Evolutionary conservation across 805 yeast genomes (phyloP).

Genomic region (Peterozyma toletana): DNA sequence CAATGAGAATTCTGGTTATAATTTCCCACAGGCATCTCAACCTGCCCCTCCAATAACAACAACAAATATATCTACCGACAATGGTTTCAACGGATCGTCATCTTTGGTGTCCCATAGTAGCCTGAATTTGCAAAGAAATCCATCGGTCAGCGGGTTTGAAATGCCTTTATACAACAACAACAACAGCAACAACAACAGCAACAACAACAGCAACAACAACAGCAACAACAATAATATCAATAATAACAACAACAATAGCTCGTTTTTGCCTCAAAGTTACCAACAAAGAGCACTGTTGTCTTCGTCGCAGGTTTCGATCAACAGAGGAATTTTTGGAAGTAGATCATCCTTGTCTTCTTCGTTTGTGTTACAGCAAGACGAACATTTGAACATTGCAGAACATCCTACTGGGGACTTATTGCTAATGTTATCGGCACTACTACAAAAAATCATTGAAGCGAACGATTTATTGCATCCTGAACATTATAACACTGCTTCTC

Average conservation of each 20-base stretch:
- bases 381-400: conserved; percentile 68
- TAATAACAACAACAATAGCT: neutral
- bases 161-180: conserved; percentile 7
- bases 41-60: conserved; percentile 46
- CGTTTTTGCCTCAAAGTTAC: neutral
- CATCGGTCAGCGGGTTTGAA: conserved; percentile 3
- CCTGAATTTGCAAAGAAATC: conserved; percentile 16
- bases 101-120: conserved; percentile 18
- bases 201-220: conserved; percentile 4
- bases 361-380: conserved; percentile 23
- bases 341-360: conserved; percentile 8
- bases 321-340: conserved; percentile 7
- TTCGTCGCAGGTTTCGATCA: neutral
- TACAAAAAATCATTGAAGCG: conserved; percentile 83
- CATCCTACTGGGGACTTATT: conserved; percentile 78
- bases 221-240: neutral
- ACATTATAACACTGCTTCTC: conserved; percentile 36
- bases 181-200: conserved; percentile 3
- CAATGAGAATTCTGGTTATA: conserved; percentile 5
- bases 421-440: conserved; percentile 75
- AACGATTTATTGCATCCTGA: conserved; percentile 79
- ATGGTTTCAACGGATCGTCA: conserved; percentile 30
- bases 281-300: neutral
- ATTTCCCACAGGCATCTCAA: conserved; percentile 21
- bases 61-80: conserved; percentile 44